phyloP scores from a whole-genome alignment of 208 protist species.

The Leptomonas seymouri region DNA sequence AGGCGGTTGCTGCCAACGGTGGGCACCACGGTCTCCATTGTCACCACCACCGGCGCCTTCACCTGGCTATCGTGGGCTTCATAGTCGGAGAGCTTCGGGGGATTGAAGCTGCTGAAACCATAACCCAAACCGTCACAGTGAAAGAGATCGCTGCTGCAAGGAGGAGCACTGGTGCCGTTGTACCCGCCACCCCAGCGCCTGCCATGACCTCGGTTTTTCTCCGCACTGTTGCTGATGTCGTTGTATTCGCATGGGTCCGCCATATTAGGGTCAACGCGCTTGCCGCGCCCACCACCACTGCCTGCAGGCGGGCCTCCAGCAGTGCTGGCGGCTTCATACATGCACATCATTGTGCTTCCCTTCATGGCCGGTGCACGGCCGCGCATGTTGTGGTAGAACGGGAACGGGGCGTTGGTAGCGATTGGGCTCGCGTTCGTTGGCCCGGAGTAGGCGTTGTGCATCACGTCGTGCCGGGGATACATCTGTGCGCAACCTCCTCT shows the following conservation, averaged over 20 bases:
- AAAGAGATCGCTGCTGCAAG: background rate
- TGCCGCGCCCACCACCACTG: background rate
- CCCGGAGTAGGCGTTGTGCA: conserved; percentile 24
- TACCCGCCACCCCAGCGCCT: conserved; percentile 5
- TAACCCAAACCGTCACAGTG: background rate
- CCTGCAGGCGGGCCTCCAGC: background rate
- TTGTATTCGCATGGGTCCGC: conserved; percentile 23
- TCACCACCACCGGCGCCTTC: conserved; percentile 66
- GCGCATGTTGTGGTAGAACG: conserved; percentile 16
- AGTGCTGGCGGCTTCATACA: conserved; percentile 3
- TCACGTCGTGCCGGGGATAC: conserved; percentile 18
- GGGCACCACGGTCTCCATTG: conserved; percentile 41
- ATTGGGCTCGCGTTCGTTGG: conserved; percentile 1
- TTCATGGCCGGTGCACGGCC: background rate
- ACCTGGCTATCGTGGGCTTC: conserved; percentile 77
- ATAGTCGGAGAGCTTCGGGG: conserved; percentile 32
- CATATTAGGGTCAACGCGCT: conserved; percentile 17
- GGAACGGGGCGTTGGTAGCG: conserved; percentile 3
- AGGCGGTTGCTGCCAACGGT: conserved; percentile 61
- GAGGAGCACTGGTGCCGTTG: background rate
- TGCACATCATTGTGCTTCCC: conserved; percentile 12
- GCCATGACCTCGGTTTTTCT: background rate
- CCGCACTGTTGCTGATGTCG: background rate
- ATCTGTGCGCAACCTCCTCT: background rate
- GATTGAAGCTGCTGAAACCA: conserved; percentile 10